A percentile compares a stretch with the other conserved stretches of the same genome.
Conservation (phyloP, 2,329 filamentous ascomycete species). For the Fusarium sp. region DNA sequence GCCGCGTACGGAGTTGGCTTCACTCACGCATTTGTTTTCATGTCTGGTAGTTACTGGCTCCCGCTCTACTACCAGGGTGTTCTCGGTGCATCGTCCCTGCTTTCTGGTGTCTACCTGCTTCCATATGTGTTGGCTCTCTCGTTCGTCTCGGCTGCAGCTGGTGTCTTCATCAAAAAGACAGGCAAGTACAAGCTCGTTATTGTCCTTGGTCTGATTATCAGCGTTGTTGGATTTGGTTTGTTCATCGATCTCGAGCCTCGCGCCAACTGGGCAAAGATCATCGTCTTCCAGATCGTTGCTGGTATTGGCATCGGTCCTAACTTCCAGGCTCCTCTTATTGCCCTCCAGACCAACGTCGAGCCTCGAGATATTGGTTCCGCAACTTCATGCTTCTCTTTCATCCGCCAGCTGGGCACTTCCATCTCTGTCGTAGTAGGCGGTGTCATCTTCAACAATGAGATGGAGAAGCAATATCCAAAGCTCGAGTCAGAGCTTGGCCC, state of each 20-base stretch:
- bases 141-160: conserved; percentile 67
- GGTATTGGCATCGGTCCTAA: conserved; percentile 75
- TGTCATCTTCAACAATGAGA: conserved; percentile 83
- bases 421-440: conserved; percentile 78
- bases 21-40: conserved; percentile 81
- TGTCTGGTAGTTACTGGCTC: conserved; percentile 81
- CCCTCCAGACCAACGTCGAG: conserved; percentile 72
- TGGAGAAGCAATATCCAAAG: conserved; percentile 65
- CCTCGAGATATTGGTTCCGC: conserved; percentile 75
- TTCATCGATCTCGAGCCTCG: conserved; percentile 70
- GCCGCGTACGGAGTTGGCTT: conserved; percentile 75
- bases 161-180: conserved; percentile 70
- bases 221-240: conserved; percentile 73
- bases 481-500: conserved; percentile 64
- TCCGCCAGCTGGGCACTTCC: conserved; percentile 75
- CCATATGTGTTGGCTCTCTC: conserved; percentile 77
- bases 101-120: conserved; percentile 80
- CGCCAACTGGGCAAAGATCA: conserved; percentile 65
- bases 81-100: conserved; percentile 73
- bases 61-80: conserved; percentile 88
- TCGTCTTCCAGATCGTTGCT: conserved; percentile 71
- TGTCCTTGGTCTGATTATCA: conserved; percentile 66
- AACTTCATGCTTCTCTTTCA: conserved; percentile 74
- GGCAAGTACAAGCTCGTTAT: conserved; percentile 74
- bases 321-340: conserved; percentile 76